phyloP scores from a whole-genome alignment of 1,139 yeast genomes.

The Magnusiomyces ingens region DNA sequence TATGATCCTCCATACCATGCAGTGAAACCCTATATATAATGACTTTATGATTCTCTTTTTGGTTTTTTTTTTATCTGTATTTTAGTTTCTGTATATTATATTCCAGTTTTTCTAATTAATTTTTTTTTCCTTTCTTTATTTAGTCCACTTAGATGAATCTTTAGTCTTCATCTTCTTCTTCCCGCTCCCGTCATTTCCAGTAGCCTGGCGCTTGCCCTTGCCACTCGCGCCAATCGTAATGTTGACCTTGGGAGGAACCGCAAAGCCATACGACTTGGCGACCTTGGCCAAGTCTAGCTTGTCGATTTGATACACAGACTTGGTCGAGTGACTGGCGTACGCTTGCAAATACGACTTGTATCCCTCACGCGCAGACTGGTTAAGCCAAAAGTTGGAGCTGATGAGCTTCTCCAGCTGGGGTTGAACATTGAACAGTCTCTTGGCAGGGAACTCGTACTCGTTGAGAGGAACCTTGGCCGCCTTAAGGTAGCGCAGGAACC shows the following conservation, averaged over 20 bases:
- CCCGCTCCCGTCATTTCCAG: neutral
- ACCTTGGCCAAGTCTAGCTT: constrained; percentile 90
- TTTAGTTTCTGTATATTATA: neutral
- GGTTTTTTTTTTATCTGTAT: neutral
- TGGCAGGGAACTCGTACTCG: constrained; percentile 92
- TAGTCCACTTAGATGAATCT: constrained; percentile 5
- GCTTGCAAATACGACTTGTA: constrained; percentile 95
- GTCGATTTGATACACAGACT: constrained; percentile 93
- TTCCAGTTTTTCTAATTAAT: neutral
- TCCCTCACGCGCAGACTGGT: constrained; percentile 95
- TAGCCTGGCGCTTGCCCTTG: constrained; percentile 22
- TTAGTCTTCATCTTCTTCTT: constrained; percentile 14
- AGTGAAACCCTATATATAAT: neutral
- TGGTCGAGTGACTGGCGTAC: constrained; percentile 90
- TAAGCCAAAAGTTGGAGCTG: constrained; percentile 86
- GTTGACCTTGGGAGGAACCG: constrained; percentile 93
- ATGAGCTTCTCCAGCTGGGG: constrained; percentile 86
- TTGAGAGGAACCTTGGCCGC: constrained; percentile 96
- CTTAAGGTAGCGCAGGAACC: constrained; percentile 87
- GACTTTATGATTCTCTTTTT: neutral
- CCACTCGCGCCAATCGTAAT: constrained; percentile 93
- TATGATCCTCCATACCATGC: neutral
- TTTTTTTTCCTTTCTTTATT: constrained; percentile 9
- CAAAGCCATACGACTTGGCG: constrained; percentile 91
- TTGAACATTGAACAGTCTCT: constrained; percentile 92